Percentiles rank a stretch among this genome's conserved stretches.
These are phyloP conservation scores for Cyberlindnera lachancei DNA, from an alignment of 805 yeast species.

Conservation along the genomic window DNA sequence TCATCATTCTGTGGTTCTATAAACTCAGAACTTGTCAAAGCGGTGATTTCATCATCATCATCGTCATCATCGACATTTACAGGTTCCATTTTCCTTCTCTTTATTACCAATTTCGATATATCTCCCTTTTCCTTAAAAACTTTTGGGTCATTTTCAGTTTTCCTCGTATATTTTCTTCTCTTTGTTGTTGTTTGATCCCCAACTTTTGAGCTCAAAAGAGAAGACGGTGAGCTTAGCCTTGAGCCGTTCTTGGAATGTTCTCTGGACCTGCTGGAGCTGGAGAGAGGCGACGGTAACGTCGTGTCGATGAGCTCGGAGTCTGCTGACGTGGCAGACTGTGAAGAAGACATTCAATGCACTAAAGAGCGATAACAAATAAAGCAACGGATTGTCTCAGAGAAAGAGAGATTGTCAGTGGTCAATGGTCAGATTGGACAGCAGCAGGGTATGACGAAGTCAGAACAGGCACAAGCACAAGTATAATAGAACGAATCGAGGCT, in stretches of 20 bases:
- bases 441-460: too few species aligned
- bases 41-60: neutral
- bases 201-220: too few species aligned
- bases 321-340: neutral
- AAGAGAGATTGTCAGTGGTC: neutral
- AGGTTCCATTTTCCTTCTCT: neutral
- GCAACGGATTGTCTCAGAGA: too few species aligned
- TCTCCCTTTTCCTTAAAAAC: too few species aligned
- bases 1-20: constrained; percentile 22
- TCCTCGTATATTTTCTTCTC: constrained; percentile 2
- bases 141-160: neutral
- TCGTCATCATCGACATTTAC: neutral
- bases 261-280: neutral
- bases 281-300: neutral
- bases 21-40: too few species aligned
- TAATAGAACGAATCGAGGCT: too few species aligned
- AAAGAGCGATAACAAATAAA: neutral
- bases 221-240: constrained; percentile 1
- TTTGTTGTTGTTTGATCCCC: too few species aligned
- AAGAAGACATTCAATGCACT: neutral
- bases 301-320: neutral
- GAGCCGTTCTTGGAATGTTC: neutral
- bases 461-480: too few species aligned
- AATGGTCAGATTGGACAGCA: too few species aligned
- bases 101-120: too few species aligned